Base-by-base conservation (phyloP, 2,329 filamentous ascomycete genomes). In the Stemphylium beticola region DNA sequence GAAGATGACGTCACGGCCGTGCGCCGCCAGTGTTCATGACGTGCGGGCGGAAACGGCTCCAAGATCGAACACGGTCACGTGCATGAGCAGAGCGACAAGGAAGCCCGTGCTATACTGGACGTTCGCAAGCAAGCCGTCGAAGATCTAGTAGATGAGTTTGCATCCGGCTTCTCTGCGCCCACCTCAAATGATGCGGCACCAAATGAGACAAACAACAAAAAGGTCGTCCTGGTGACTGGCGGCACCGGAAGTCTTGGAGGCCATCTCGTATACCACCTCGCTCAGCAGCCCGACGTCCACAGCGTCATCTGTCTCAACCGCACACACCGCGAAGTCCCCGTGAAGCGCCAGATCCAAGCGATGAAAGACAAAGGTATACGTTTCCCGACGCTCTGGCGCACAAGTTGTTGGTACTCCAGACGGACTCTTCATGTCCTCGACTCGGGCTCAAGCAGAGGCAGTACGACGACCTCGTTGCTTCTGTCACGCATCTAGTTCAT, bases 401-500 rank as follows among this genome's bases (percentile, higher is more conserved):
- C 2, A 83, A 82, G 57, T 45, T 83, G 0, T 48, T 42, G 3
- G 83, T 86, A 38, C 61, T 82, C 4, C 76, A 79, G 34, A 78
- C 77, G 2, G 82, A 86, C 58, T 74, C 82, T 15, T 76, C 78
- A 0, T 74, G 77, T 10, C 68, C 75, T 0, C 67, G 76, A n/a
- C 76, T 87, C 0, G 85, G 84, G 0, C 74, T 88, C 0, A 55
- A 67, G 0, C 14, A 50, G 0, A 42, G 61, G 3, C 67, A 75
- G 1, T 83, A 84, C 58, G 39, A 65, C 2, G 18, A 46, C 0
- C 72, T 85, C 0, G 61, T 0, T 61, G 46, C 2, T 31, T 48
- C 44, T 9, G 79, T 79, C 10, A 84, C 82, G 0, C 78, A 83
- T 53, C 77, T 85, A 36, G 50, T 82, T 24, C 83, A 85, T 67